phyloP scores from a whole-genome alignment of 2,329 filamentous ascomycete genomes.

The Alternaria consortialis region DNA sequence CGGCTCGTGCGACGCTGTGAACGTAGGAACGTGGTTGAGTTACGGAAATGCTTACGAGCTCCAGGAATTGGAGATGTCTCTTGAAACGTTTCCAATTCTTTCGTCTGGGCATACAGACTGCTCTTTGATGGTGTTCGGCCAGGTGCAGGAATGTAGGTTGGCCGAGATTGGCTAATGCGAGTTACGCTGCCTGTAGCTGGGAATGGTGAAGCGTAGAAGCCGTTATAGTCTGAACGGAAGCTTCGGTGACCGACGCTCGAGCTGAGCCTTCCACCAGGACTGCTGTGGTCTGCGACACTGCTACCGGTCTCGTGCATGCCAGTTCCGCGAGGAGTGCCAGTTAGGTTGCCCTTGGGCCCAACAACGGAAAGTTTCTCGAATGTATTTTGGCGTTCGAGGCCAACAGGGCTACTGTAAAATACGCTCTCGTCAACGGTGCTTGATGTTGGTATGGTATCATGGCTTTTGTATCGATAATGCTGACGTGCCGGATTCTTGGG shows the following conservation, averaged over 20 bases:
- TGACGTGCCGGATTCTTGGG: neutral
- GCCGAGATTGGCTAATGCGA: constrained; percentile 23
- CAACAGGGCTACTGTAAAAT: constrained; percentile 2
- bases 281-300: constrained; percentile 51
- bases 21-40: constrained; percentile 28
- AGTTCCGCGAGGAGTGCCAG: constrained; percentile 48
- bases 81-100: constrained; percentile 23
- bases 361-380: constrained; percentile 48
- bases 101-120: constrained; percentile 29
- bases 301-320: constrained; percentile 50
- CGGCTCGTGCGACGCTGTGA: constrained; percentile 33
- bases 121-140: constrained; percentile 36
- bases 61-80: constrained; percentile 20
- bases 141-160: constrained; percentile 8
- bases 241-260: constrained; percentile 29
- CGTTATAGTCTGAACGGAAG: constrained; percentile 21
- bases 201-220: constrained; percentile 37
- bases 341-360: constrained; percentile 49
- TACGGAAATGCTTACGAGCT: constrained; percentile 24
- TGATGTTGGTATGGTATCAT: neutral
- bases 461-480: constrained; percentile 8
- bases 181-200: constrained; percentile 34
- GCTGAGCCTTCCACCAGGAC: constrained; percentile 36
- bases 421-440: constrained; percentile 13
- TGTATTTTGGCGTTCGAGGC: constrained; percentile 41